Base-by-base conservation (phyloP, 73 alveolate genomes). In the Paramecium caudatum region DNA sequence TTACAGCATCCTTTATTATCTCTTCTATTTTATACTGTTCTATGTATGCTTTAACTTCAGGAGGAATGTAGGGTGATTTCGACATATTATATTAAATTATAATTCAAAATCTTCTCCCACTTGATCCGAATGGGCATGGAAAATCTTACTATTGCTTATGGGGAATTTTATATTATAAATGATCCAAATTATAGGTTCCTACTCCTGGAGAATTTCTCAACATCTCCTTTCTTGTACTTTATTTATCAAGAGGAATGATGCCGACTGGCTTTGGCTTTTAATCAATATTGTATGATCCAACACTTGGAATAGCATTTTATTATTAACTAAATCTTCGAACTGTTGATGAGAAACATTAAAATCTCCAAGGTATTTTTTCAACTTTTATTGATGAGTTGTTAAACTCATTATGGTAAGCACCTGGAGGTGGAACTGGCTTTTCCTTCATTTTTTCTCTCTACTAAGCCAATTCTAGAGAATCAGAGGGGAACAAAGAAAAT, bases 361-460 rank as follows among this genome's bases (percentile, higher is more conserved):
- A 74, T 74, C 45, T 74, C 65, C 84, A 68, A 15, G 62, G 47
- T 19, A 43, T 23, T 39, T 30, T 39, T 74, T 21, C 88, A 41
- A 21, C 10, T 47, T 43, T 74, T 16, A 45, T 65, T 9, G 88
- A 74, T 4, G 62, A 27, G 27, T 74, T 16, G 15, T 39, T 30
- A 37, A 37, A 30, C 15, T 65, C 47, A 32, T 65, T 30, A 32
- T 33, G 34, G 39, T 74, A 74, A 4, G 43, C 43, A 7, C 88
- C 88, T 19, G 88, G 88, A 23, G 88, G 68, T 41, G 88, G 88
- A 1, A 74, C 33, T 41, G 88, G 88, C 21, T 41, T 45, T 21
- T 36, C 39, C 19, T 74, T 74, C 88, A 74, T 41, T 74, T 45
- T 74, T 43, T 74, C 88, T 74, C 68, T 39, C 19, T 27, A 7